Evolutionary conservation across 805 yeast species (phyloP).

Genomic region (Spathaspora girioi): DNA sequence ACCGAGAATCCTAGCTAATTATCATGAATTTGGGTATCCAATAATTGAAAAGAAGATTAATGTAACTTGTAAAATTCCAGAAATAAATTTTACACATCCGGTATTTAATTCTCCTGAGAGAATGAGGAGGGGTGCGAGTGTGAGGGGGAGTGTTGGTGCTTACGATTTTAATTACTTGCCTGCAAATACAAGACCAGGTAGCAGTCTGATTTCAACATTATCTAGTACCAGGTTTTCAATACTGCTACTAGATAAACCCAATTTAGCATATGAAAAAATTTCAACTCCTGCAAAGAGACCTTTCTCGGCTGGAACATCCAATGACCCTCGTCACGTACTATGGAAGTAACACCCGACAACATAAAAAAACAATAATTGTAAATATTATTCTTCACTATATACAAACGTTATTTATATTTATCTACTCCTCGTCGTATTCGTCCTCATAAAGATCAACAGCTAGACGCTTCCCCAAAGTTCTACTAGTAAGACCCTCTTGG

Average conservation of each 20-base stretch:
- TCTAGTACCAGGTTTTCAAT: neutral
- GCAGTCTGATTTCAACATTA: neutral
- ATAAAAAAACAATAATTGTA: neutral
- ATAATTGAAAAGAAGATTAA: conserved; percentile 18
- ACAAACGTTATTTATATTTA: neutral
- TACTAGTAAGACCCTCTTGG: conserved; percentile 42
- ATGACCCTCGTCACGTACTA: too few species aligned
- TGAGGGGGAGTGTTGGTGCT: neutral
- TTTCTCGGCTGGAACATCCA: neutral
- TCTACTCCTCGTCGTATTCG: neutral
- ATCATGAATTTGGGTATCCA: conserved; percentile 17
- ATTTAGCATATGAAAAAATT: neutral
- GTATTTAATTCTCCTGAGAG: conserved; percentile 25
- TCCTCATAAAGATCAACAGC: neutral
- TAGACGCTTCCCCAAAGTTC: conserved; percentile 24
- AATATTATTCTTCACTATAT: neutral
- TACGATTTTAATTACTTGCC: neutral
- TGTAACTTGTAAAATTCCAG: conserved; percentile 3
- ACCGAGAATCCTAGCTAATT: conserved; percentile 23
- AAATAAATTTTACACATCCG: conserved; percentile 20
- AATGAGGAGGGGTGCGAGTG: neutral
- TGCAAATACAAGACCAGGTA: neutral
- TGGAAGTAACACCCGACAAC: too few species aligned
- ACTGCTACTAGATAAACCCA: neutral
- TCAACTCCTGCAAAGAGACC: neutral